These are phyloP conservation scores for Crepidotus variabilis DNA, from an alignment of 768 basidiomycete species.

Conservation along the genomic window DNA sequence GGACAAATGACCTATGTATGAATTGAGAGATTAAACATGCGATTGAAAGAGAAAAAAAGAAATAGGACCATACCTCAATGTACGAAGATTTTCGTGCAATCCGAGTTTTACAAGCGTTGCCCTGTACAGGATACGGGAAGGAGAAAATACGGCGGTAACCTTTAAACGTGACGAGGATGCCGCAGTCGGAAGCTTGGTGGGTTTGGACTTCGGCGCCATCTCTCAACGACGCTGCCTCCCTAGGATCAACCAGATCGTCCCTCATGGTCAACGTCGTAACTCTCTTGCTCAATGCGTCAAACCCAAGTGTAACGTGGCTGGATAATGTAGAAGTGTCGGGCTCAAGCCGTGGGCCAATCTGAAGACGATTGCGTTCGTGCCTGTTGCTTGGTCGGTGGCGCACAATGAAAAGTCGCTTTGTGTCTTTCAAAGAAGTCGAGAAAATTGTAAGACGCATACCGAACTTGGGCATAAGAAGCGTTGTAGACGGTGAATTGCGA, in stretches of 20 bases:
- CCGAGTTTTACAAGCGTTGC: conserved; percentile 32
- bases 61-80: conserved; percentile 32
- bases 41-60: conserved; percentile 9
- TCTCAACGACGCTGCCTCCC: conserved; percentile 15
- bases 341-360: background rate
- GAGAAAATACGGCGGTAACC: conserved; percentile 20
- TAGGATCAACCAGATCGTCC: conserved; percentile 15
- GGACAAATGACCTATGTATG: background rate
- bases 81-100: conserved; percentile 54
- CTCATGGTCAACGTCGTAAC: conserved; percentile 15
- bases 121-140: conserved; percentile 43
- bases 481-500: conserved; percentile 16
- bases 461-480: conserved; percentile 18
- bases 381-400: conserved; percentile 22
- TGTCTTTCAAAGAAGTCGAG: conserved; percentile 23
- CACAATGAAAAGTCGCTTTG: conserved; percentile 24
- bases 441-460: conserved; percentile 24
- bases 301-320: conserved; percentile 4
- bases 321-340: background rate
- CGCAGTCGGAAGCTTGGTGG: conserved; percentile 27
- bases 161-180: conserved; percentile 26
- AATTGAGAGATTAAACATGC: conserved; percentile 16
- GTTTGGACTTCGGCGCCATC: conserved; percentile 17
- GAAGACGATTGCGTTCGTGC: conserved; percentile 4
- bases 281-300: conserved; percentile 6